Evolutionary conservation across 192 early-diverging fungal species (phyloP), one percentile per base, ranked within the genome.

Genomic region (Chytriomyces confervae): DNA sequence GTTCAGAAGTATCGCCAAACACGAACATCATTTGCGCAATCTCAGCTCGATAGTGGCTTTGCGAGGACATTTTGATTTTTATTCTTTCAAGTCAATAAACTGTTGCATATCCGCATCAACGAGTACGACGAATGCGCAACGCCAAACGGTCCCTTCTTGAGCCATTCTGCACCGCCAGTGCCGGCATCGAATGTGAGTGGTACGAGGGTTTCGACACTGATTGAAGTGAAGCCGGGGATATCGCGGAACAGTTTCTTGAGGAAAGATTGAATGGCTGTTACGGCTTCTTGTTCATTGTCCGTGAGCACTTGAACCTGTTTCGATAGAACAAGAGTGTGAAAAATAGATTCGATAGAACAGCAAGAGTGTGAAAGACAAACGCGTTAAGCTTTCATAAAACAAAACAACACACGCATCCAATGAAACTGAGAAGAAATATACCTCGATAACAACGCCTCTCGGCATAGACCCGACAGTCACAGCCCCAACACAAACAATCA

Each of bases 21-120:
- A 98, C 97, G 88, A 95, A 99, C 97, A 99, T 99, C 97, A 98
- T 98, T 88, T 97, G 93, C 16, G 53, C 60, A 60, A 74, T 74
- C 53, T 74, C 72, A 8, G 16, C 53, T 18, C 61, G 53, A 81
- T 93, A 74, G 62, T 74, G 72, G 3, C 2, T 61, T 61, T 65
- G 24, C 36, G 63, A 43, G 0, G 24, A 29, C 36, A 65, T 29
- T 16, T 43, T 65, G 1, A 18, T 43, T 65, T 23, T 65, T 23
- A 20, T 65, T n/a, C n/a, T 65, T 43, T 29, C 57, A 61, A 61
- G 36, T 36, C 36, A 36, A 36, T 36, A 36, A 36, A 36, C 36
- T 36, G 36, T 50, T n/a, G 27, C 69, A 70, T 10, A 70, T 23
- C 5, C 7, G n/a, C 69, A 70, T 70, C 13, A 70, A 3, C 10